Evolutionary conservation across 2,329 filamentous ascomycete species (phyloP).

Genomic region (Cytospora paraplurivora): DNA sequence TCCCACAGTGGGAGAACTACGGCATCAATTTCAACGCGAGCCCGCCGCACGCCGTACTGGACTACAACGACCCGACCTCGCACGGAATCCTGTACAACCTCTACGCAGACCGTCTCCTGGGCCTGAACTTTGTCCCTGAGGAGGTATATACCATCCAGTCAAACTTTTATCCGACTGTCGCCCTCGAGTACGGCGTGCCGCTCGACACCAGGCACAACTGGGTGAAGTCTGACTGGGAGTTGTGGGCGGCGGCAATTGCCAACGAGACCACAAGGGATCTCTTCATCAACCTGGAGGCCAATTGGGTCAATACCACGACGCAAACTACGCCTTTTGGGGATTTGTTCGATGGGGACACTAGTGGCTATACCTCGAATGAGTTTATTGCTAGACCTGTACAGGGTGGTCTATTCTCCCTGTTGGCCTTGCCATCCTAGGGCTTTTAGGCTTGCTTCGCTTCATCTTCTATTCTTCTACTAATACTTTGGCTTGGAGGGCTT

Average conservation of each 20-base stretch:
- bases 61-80: conserved; percentile 67
- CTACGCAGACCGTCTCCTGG: conserved; percentile 76
- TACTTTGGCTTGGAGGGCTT: neutral
- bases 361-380: conserved; percentile 64
- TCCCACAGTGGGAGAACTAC: conserved; percentile 70
- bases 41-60: conserved; percentile 70
- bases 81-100: conserved; percentile 73
- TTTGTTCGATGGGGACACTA: conserved; percentile 71
- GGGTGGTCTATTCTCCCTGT: conserved; percentile 77
- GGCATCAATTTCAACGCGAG: conserved; percentile 68
- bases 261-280: conserved; percentile 59
- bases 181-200: conserved; percentile 76
- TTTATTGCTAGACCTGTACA: conserved; percentile 81
- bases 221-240: conserved; percentile 86
- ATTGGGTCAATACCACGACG: conserved; percentile 62
- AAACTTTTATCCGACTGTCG: conserved; percentile 71
- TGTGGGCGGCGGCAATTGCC: conserved; percentile 79
- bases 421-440: conserved; percentile 56
- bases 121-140: conserved; percentile 74
- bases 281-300: conserved; percentile 69
- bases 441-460: neutral
- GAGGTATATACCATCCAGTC: conserved; percentile 78
- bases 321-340: conserved; percentile 73
- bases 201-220: conserved; percentile 81
- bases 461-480: neutral